phyloP scores from a whole-genome alignment of 2,329 filamentous ascomycete genomes.

The Aspergillus sp. region DNA sequence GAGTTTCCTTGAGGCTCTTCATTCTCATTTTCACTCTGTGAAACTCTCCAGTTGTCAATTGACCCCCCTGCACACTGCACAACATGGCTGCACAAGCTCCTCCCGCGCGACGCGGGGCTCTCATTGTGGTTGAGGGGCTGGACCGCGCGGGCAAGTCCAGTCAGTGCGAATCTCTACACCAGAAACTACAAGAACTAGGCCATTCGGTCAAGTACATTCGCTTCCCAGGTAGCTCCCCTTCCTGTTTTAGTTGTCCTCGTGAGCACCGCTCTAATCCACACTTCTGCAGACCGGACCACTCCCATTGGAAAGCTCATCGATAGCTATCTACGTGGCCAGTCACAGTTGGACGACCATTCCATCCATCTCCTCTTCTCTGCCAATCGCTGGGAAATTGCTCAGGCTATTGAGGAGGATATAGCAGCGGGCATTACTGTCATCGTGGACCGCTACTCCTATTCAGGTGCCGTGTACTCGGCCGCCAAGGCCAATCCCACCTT shows the following conservation, averaged over 20 bases:
- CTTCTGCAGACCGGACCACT: conserved; percentile 69
- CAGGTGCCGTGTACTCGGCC: conserved; percentile 87
- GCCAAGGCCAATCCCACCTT: conserved; percentile 77
- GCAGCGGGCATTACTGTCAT: conserved; percentile 72
- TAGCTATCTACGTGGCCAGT: conserved; percentile 71
- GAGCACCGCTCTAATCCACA: conserved; percentile 16
- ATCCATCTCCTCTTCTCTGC: conserved; percentile 90
- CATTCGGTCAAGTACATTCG: conserved; percentile 60
- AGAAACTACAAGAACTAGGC: conserved; percentile 54
- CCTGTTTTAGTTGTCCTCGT: neutral
- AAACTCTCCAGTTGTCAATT: neutral
- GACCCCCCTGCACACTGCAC: neutral
- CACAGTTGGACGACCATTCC: conserved; percentile 79
- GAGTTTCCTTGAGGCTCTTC: neutral
- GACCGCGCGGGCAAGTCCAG: conserved; percentile 92
- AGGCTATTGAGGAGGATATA: conserved; percentile 52
- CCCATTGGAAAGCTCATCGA: conserved; percentile 87
- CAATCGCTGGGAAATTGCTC: conserved; percentile 77
- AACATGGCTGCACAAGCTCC: conserved; percentile 24
- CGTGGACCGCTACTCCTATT: conserved; percentile 93
- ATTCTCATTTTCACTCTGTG: neutral
- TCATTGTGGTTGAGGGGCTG: conserved; percentile 84
- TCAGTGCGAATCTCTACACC: conserved; percentile 71
- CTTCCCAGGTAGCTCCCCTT: conserved; percentile 60
- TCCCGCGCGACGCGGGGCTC: conserved; percentile 59